phyloP scores from a whole-genome alignment of 2,329 filamentous ascomycete species.

The Microdochium paspali region DNA sequence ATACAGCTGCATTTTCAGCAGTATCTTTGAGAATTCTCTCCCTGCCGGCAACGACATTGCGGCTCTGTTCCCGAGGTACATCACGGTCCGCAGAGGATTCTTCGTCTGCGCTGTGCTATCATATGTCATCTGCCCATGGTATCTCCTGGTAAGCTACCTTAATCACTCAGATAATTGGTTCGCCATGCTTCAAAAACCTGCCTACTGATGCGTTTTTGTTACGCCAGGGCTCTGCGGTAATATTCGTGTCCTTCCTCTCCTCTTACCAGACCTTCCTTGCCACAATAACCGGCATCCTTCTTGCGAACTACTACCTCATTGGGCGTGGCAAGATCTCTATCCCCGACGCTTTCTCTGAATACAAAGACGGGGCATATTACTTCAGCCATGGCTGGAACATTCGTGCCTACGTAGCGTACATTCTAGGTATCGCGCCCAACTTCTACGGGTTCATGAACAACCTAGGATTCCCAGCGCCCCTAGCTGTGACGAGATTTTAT shows the following conservation, averaged over 20 bases:
- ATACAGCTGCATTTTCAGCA: slow-evolving; percentile 25
- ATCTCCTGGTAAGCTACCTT: slow-evolving; percentile 5
- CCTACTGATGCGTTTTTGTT: not conserved
- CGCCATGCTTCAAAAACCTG: not conserved
- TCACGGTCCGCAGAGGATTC: slow-evolving; percentile 21
- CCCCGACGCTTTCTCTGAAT: slow-evolving; percentile 16
- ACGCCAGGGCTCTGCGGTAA: slow-evolving; percentile 14
- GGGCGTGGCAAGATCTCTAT: slow-evolving; percentile 23
- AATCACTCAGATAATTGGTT: not conserved
- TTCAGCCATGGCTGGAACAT: slow-evolving; percentile 24
- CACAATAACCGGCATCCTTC: slow-evolving; percentile 28
- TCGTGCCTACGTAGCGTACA: slow-evolving; percentile 21
- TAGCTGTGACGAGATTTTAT: slow-evolving; percentile 34
- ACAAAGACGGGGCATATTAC: slow-evolving; percentile 17
- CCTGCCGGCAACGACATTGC: slow-evolving; percentile 20
- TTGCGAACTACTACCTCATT: slow-evolving; percentile 32
- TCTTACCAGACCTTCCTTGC: slow-evolving; percentile 32
- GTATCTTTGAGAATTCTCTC: slow-evolving; percentile 18
- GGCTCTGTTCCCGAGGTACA: slow-evolving; percentile 16
- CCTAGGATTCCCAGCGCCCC: slow-evolving; percentile 25
- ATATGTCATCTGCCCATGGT: slow-evolving; percentile 12
- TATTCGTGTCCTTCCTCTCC: slow-evolving; percentile 28
- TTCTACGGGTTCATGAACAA: slow-evolving; percentile 30
- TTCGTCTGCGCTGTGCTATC: slow-evolving; percentile 11
- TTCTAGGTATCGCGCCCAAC: slow-evolving; percentile 23